phyloP scores from a whole-genome alignment of 495 filamentous ascomycete species.

The Penicillium malachiteum region DNA sequence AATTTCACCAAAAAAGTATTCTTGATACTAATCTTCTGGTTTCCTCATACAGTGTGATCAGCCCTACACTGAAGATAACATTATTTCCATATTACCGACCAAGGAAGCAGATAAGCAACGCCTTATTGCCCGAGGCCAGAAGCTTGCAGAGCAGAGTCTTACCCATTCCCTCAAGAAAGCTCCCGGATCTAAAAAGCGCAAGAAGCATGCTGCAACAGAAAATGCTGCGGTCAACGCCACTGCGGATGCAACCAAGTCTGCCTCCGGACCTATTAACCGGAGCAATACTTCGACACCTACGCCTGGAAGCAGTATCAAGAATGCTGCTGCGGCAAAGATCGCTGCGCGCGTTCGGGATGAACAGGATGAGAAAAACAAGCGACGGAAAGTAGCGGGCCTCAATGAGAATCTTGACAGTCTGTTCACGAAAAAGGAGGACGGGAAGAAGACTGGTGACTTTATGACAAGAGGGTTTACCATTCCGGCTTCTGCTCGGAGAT shows the following conservation, averaged over 20 bases:
- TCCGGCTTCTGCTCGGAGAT: constrained; percentile 42
- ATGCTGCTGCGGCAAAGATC: constrained; percentile 77
- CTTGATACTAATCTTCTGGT: neutral
- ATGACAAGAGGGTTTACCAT: constrained; percentile 76
- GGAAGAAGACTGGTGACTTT: constrained; percentile 63
- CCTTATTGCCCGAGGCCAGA: constrained; percentile 61
- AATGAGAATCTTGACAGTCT: constrained; percentile 72
- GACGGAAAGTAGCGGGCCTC: constrained; percentile 63
- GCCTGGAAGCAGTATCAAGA: constrained; percentile 66
- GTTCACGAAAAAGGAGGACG: constrained; percentile 57
- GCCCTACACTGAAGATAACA: constrained; percentile 69
- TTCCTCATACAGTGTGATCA: constrained; percentile 59
- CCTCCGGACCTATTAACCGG: constrained; percentile 17
- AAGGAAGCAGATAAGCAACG: constrained; percentile 67
- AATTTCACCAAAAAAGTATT: neutral
- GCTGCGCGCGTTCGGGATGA: constrained; percentile 84
- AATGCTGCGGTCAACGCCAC: constrained; percentile 3
- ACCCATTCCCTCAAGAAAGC: constrained; percentile 89
- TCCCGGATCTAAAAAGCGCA: constrained; percentile 66
- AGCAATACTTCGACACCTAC: constrained; percentile 33
- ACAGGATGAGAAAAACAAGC: constrained; percentile 77
- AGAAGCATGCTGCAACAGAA: constrained; percentile 49
- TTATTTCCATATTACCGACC: constrained; percentile 78
- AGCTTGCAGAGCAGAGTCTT: constrained; percentile 66
- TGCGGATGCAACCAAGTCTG: constrained; percentile 2